Percentiles rank a stretch among this genome's conserved stretches.
phyloP scores from a whole-genome alignment of 2,329 filamentous ascomycete species.

The Cercospora canescens region DNA sequence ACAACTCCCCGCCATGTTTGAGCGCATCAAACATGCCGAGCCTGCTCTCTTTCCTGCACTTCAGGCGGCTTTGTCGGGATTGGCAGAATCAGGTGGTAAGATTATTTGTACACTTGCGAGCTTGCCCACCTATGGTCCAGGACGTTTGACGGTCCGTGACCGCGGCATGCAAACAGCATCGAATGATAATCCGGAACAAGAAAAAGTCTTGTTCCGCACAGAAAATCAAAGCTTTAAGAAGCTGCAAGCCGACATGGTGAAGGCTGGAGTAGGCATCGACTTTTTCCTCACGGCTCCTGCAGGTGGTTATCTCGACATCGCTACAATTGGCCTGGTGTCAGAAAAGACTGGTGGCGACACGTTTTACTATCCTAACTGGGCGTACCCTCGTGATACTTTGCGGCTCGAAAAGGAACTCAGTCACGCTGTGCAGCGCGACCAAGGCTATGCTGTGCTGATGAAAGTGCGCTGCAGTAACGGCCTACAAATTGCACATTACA shows the following conservation, averaged over 20 bases:
- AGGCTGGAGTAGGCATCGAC: constrained; percentile 82
- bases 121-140: constrained; percentile 90
- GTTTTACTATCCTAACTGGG: constrained; percentile 97
- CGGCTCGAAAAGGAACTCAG: constrained; percentile 83
- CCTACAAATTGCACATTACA: constrained; percentile 88
- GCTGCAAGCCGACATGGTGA: constrained; percentile 81
- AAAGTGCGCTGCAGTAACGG: constrained; percentile 98
- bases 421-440: constrained; percentile 84
- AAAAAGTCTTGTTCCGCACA: constrained; percentile 87
- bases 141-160: constrained; percentile 80
- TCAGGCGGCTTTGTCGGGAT: constrained; percentile 78
- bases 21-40: constrained; percentile 84
- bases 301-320: constrained; percentile 89
- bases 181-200: constrained; percentile 78
- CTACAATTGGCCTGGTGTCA: constrained; percentile 84
- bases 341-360: constrained; percentile 90
- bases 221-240: constrained; percentile 90
- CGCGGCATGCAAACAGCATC: constrained; percentile 81
- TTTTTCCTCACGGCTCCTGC: constrained; percentile 92
- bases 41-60: constrained; percentile 82
- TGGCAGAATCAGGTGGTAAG: constrained; percentile 87
- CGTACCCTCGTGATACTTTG: constrained; percentile 78
- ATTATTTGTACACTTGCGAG: constrained; percentile 83
- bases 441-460: constrained; percentile 94
- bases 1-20: constrained; percentile 82